A percentile compares a stretch with the other conserved stretches of the same genome.
Evolutionary conservation across 2,329 filamentous ascomycete genomes (phyloP).

Genomic region (Calonectria multiphialidica): DNA sequence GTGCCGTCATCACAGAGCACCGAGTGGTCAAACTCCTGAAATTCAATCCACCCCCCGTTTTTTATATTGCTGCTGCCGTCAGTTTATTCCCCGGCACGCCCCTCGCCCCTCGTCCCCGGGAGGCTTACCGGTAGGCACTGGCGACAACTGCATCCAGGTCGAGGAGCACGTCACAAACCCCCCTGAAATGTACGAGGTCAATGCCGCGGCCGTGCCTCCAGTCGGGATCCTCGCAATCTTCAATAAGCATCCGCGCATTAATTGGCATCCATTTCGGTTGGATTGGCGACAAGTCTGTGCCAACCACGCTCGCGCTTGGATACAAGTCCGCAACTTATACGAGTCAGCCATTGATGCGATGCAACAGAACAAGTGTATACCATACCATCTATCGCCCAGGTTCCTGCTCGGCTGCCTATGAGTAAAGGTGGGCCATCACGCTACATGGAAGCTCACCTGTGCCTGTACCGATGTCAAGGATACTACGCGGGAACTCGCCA

Average conservation of each 20-base stretch:
- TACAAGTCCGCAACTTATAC: conserved; percentile 54
- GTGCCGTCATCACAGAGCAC: conserved; percentile 59
- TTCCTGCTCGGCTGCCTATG: conserved; percentile 43
- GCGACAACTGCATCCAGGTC: conserved; percentile 62
- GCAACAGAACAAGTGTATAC: background rate
- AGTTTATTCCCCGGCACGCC: background rate
- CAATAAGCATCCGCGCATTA: conserved; percentile 72
- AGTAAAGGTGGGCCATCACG: conserved; percentile 9
- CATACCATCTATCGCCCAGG: conserved; percentile 65
- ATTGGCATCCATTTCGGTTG: conserved; percentile 65
- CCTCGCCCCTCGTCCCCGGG: background rate
- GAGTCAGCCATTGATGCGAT: conserved; percentile 20
- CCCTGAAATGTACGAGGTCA: conserved; percentile 67
- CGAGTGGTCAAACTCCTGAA: conserved; percentile 58
- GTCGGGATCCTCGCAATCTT: conserved; percentile 69
- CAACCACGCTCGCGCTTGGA: conserved; percentile 54
- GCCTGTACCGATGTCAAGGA: conserved; percentile 63
- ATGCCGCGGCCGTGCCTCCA: conserved; percentile 67
- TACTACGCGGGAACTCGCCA: conserved; percentile 53
- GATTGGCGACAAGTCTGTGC: conserved; percentile 59
- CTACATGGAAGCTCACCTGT: conserved; percentile 50
- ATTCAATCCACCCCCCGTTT: conserved; percentile 65
- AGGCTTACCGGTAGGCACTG: conserved; percentile 49
- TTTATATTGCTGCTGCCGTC: conserved; percentile 51
- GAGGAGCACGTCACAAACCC: conserved; percentile 62